A percentile compares a stretch with the other conserved stretches of the same genome.
Conservation (phyloP, 495 filamentous ascomycete genomes). For the Coniosporium apollinis region DNA sequence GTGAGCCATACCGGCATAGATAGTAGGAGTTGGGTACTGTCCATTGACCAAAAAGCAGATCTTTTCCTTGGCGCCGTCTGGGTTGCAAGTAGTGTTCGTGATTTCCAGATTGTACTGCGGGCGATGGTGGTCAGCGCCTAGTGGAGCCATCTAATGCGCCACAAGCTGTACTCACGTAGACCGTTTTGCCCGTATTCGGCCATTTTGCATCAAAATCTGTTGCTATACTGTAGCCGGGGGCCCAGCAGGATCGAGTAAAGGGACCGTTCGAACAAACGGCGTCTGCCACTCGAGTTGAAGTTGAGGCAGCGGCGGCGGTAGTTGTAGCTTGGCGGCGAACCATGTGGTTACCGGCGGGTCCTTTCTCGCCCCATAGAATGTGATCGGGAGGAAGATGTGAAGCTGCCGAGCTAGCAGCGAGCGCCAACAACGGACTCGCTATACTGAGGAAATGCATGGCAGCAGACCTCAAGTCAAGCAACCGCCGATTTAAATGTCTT, state of each 20-base stretch:
- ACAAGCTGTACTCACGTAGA: slow-evolving; percentile 2
- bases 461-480: too few relatives aligned
- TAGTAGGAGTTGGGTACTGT: slow-evolving; percentile 16
- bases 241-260: slow-evolving; percentile 13
- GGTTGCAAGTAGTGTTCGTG: slow-evolving; percentile 15
- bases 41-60: slow-evolving; percentile 13
- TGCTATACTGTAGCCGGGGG: slow-evolving; percentile 13
- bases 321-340: neutral
- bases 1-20: neutral
- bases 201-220: slow-evolving; percentile 16
- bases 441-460: too few relatives aligned
- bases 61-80: slow-evolving; percentile 8
- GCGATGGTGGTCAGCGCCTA: too few relatives aligned
- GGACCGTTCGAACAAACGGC: slow-evolving; percentile 13
- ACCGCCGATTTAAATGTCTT: too few relatives aligned
- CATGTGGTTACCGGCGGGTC: neutral
- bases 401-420: too few relatives aligned
- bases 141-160: too few relatives aligned
- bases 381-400: neutral
- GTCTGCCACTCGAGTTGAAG: slow-evolving; percentile 4
- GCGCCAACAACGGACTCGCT: too few relatives aligned
- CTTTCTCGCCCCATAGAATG: neutral
- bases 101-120: slow-evolving; percentile 10
- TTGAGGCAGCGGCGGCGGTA: slow-evolving; percentile 1
- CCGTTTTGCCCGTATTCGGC: slow-evolving; percentile 11